These are phyloP conservation scores for Aspergillus eucalypticola DNA, from an alignment of 2,329 filamentous ascomycete genomes.

Conservation along the genomic window DNA sequence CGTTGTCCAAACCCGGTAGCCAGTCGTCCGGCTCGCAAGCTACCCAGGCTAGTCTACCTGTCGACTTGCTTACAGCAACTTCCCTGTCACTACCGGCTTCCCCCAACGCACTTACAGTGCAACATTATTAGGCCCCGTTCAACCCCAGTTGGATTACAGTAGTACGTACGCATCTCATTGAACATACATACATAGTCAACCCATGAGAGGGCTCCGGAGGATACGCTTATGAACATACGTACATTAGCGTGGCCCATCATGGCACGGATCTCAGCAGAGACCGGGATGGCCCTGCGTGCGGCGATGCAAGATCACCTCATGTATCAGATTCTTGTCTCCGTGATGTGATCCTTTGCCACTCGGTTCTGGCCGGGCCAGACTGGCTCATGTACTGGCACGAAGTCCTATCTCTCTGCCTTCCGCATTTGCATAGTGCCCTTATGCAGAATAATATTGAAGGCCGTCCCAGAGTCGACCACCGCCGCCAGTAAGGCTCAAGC, in stretches of 20 bases:
- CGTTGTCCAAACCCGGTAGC: conserved; percentile 5
- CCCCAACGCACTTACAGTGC: conserved; percentile 2
- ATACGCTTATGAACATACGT: not conserved
- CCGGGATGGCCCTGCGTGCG: conserved; percentile 9
- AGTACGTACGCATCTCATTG: conserved; percentile 5
- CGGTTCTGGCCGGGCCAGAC: not conserved
- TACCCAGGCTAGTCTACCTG: conserved; percentile 5
- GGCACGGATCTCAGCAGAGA: conserved; percentile 4
- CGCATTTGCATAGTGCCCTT: not conserved
- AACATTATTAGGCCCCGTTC: conserved; percentile 1
- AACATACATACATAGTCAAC: not conserved
- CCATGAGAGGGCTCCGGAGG: not conserved
- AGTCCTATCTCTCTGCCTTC: not conserved
- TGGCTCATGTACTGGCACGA: not conserved
- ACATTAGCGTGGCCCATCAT: conserved; percentile 8
- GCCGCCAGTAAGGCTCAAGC: conserved; percentile 2
- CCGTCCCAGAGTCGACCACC: not conserved
- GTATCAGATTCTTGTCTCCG: conserved; percentile 7
- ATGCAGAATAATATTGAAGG: not conserved
- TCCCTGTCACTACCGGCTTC: conserved; percentile 9
- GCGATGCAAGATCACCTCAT: conserved; percentile 10
- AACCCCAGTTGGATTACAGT: conserved; percentile 3
- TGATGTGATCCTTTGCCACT: not conserved
- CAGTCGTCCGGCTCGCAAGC: not conserved
- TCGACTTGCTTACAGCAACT: conserved; percentile 5